Conservation (phyloP, 2,329 filamentous ascomycete species). For the Blumeriella jaapii region DNA sequence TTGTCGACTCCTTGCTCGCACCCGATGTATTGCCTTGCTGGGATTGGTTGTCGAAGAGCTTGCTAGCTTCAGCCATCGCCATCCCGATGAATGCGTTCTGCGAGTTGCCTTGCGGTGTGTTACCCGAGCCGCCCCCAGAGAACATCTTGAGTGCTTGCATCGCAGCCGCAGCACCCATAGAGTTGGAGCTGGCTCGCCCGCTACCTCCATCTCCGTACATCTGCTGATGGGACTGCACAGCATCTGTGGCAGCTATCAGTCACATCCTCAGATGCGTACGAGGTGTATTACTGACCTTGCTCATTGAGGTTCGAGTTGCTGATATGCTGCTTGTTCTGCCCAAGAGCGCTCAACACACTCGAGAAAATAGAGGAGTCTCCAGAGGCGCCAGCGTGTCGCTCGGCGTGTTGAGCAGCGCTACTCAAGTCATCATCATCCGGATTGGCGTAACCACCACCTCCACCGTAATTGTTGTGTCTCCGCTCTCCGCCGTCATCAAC, state of each 20-base stretch:
- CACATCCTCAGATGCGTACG: too few relatives aligned
- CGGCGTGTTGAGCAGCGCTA: slow-evolving; percentile 42
- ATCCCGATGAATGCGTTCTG: slow-evolving; percentile 75
- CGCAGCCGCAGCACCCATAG: slow-evolving; percentile 61
- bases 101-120: slow-evolving; percentile 37
- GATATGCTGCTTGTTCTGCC: slow-evolving; percentile 39
- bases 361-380: slow-evolving; percentile 42
- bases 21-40: slow-evolving; percentile 41
- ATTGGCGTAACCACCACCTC: slow-evolving; percentile 25
- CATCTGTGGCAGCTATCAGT: slow-evolving; percentile 37
- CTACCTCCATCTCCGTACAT: slow-evolving; percentile 49
- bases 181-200: slow-evolving; percentile 34
- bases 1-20: slow-evolving; percentile 67
- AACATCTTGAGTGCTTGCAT: slow-evolving; percentile 79
- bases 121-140: slow-evolving; percentile 39
- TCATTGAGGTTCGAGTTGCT: slow-evolving; percentile 46
- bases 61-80: slow-evolving; percentile 79
- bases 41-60: slow-evolving; percentile 50
- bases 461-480: slow-evolving; percentile 10
- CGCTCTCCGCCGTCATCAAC: slow-evolving; percentile 1
- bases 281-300: slow-evolving; percentile 27
- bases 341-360: slow-evolving; percentile 41
- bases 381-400: slow-evolving; percentile 38
- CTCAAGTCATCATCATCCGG: slow-evolving; percentile 39
- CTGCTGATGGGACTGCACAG: slow-evolving; percentile 63